These are phyloP conservation scores for Boletus eberwhitei DNA, from an alignment of 768 basidiomycete species.

Conservation along the genomic window DNA sequence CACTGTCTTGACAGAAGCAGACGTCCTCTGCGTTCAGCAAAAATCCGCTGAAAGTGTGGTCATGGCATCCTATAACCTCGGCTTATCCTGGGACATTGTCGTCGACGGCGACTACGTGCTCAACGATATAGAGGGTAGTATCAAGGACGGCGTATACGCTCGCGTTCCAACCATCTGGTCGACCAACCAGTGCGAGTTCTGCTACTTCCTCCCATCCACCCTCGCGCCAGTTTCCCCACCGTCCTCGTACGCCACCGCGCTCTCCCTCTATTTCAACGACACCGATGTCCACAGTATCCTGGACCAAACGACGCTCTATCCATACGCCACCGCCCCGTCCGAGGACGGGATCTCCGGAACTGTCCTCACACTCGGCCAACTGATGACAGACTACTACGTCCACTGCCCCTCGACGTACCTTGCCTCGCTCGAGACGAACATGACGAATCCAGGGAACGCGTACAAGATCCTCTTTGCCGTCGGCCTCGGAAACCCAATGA, in stretches of 20 bases:
- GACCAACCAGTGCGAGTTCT: constrained; percentile 8
- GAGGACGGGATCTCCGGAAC: constrained; percentile 6
- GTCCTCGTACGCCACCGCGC: neutral
- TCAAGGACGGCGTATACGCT: constrained; percentile 8
- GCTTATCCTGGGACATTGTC: constrained; percentile 6
- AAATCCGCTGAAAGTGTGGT: constrained; percentile 2
- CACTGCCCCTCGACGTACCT: constrained; percentile 8
- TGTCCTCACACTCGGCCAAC: neutral
- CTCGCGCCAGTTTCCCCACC: constrained; percentile 5
- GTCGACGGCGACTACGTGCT: constrained; percentile 11
- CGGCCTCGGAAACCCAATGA: constrained; percentile 5
- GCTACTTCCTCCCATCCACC: constrained; percentile 11
- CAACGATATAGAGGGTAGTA: constrained; percentile 7
- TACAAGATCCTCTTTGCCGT: constrained; percentile 6
- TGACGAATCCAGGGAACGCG: constrained; percentile 10
- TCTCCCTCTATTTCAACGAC: constrained; percentile 3
- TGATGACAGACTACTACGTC: constrained; percentile 8
- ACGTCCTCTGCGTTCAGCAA: constrained; percentile 3
- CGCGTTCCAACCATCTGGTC: constrained; percentile 12
- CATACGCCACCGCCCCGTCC: constrained; percentile 6
- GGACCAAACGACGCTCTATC: constrained; percentile 5
- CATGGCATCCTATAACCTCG: constrained; percentile 6
- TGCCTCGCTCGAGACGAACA: constrained; percentile 8
- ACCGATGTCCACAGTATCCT: neutral
- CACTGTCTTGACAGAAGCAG: neutral